Conservation (phyloP, 176 grass and related monocot species). For the Oryza glumipatula region DNA sequence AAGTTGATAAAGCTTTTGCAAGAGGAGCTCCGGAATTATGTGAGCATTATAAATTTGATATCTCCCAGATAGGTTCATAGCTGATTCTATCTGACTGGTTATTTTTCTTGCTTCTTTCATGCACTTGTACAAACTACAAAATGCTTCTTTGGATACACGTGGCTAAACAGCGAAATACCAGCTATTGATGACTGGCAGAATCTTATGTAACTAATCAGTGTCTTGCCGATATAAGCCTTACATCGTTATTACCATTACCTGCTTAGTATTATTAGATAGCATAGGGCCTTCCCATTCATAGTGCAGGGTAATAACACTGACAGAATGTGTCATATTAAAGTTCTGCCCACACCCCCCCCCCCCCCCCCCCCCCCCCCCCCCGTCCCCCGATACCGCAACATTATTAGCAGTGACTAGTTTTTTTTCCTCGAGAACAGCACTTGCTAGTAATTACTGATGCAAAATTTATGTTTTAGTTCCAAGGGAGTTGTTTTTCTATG, state of each 20-base stretch:
- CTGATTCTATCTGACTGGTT: slow-evolving; percentile 30
- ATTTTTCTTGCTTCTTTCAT: slow-evolving; percentile 19
- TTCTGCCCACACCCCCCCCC: neutral
- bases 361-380: too few relatives aligned
- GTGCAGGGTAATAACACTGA: neutral
- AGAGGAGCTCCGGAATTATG: slow-evolving; percentile 77
- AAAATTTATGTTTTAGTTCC: slow-evolving; percentile 24
- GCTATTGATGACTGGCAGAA: neutral
- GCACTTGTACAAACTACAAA: neutral
- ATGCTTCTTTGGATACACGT: neutral
- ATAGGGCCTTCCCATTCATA: neutral
- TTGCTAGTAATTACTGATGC: neutral
- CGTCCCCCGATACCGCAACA: neutral
- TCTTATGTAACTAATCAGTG: neutral
- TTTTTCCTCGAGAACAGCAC: too few relatives aligned
- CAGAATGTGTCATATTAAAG: neutral
- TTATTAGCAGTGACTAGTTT: slow-evolving; percentile 2
- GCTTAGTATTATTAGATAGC: neutral
- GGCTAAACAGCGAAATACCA: neutral
- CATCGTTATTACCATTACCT: slow-evolving; percentile 4
- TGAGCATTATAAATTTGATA: slow-evolving; percentile 52
- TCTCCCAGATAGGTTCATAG: slow-evolving; percentile 39
- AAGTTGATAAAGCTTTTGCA: slow-evolving; percentile 80
- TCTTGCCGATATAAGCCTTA: slow-evolving; percentile 17
- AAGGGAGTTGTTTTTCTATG: slow-evolving; percentile 28